Evolutionary conservation across 2,329 filamentous ascomycete species (phyloP).

Genomic region (Xylariaceae sp.): DNA sequence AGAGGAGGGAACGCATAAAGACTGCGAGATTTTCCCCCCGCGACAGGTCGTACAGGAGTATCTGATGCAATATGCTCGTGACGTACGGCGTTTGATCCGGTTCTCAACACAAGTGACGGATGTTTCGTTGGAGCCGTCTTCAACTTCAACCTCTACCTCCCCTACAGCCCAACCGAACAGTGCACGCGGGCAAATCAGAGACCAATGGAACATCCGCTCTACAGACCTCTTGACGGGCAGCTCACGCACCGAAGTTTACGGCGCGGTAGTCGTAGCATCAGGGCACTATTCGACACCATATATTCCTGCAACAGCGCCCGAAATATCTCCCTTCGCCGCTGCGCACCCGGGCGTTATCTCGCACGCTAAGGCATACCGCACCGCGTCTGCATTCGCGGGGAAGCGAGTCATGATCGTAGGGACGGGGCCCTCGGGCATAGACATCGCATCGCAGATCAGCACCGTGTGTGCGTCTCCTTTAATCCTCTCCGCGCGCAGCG

Average conservation of each 20-base stretch:
- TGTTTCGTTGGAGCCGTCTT: slow-evolving; percentile 36
- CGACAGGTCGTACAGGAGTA: slow-evolving; percentile 76
- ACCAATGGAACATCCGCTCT: slow-evolving; percentile 67
- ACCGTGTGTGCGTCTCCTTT: slow-evolving; percentile 63
- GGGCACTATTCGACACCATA: slow-evolving; percentile 76
- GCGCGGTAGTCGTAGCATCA: slow-evolving; percentile 76
- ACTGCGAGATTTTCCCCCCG: slow-evolving; percentile 74
- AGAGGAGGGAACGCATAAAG: slow-evolving; percentile 15
- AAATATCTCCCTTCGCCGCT: slow-evolving; percentile 64
- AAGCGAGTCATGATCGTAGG: slow-evolving; percentile 86
- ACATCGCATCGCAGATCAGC: slow-evolving; percentile 80
- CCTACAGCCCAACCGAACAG: background rate
- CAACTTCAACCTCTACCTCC: background rate
- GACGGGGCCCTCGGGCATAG: slow-evolving; percentile 81
- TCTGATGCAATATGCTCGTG: slow-evolving; percentile 71
- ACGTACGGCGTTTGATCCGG: slow-evolving; percentile 68
- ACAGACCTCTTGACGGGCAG: slow-evolving; percentile 54
- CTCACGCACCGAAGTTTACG: slow-evolving; percentile 59
- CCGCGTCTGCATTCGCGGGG: slow-evolving; percentile 62
- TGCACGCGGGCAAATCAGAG: slow-evolving; percentile 28
- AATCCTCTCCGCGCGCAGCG: slow-evolving; percentile 66
- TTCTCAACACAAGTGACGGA: slow-evolving; percentile 75
- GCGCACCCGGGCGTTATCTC: slow-evolving; percentile 65
- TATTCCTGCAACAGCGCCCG: slow-evolving; percentile 63
- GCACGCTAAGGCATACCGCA: slow-evolving; percentile 83